These are phyloP conservation scores for Penicillium polonicum DNA, from an alignment of 2,329 filamentous ascomycete genomes.

Conservation along the genomic window DNA sequence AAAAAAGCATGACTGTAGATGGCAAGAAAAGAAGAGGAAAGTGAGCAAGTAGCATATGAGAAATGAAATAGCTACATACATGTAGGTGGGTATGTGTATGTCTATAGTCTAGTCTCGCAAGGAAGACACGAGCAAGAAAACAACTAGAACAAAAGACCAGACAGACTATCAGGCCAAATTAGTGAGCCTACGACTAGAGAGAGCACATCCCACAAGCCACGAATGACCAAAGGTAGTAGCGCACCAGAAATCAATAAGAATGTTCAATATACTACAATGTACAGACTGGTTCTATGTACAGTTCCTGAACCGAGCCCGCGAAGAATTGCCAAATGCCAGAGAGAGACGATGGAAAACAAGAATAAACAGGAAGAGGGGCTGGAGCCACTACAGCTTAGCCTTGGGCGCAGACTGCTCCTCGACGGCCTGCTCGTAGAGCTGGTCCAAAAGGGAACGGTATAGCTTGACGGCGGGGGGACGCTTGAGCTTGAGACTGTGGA, in stretches of 20 bases:
- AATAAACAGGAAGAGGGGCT: slow-evolving; percentile 1
- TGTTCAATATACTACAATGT: slow-evolving; percentile 15
- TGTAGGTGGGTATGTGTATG: neutral
- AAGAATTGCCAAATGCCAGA: slow-evolving; percentile 5
- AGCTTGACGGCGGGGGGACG: slow-evolving; percentile 65
- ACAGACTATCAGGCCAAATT: neutral
- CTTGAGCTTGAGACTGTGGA: slow-evolving; percentile 66
- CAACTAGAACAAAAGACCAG: neutral
- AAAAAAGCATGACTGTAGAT: neutral
- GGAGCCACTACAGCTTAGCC: slow-evolving; percentile 39
- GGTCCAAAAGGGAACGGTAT: slow-evolving; percentile 58
- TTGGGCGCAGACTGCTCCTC: slow-evolving; percentile 39
- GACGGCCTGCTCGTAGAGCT: slow-evolving; percentile 59
- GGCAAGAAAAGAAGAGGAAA: neutral
- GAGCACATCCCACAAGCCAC: too few species aligned
- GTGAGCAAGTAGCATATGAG: neutral
- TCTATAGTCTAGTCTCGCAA: neutral
- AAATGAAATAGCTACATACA: neutral
- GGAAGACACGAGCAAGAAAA: neutral
- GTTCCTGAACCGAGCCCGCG: neutral
- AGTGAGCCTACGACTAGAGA: neutral
- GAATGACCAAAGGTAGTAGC: too few species aligned
- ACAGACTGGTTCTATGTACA: slow-evolving; percentile 13
- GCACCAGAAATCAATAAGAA: neutral
- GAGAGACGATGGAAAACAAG: neutral